Base-by-base conservation (phyloP, 768 basidiomycete genomes). In the Lactarius akahatsu region DNA sequence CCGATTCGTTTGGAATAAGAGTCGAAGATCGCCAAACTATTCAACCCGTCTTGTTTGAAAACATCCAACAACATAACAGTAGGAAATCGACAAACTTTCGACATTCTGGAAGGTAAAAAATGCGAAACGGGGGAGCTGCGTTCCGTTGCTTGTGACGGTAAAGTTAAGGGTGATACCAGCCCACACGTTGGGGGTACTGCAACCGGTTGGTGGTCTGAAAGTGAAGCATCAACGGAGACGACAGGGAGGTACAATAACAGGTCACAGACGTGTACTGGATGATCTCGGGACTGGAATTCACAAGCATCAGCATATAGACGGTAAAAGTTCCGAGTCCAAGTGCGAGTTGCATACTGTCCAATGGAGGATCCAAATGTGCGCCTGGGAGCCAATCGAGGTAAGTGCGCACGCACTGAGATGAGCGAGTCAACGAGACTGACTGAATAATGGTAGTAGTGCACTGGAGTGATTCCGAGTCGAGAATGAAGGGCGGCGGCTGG, bases 91-190 rank as follows among this genome's bases (percentile, higher is more conserved):
- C 85, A 67, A 71, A 89, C 88, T 90, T 74, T 92, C 91, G 8
- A 89, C 88, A 71, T 90, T 86, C 40, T 90, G 85, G 73, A 91
- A 87, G 7, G 88, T 89, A 71, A 93, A 89, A 18, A 86, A 82
- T 2, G 83, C 88, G 7, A 90, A 78, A 30, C 90, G 83, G 72
- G 90, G 88, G 65, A 83, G 90, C 73, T 91, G 89, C 10, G 87
- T 89, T 55, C 91, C 91, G 62, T 90, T 92, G 63, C 85, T 86
- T 3, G 89, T 88, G 23, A 88, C 88, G 0, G 91, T 91, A 70
- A 91, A 86, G 73, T 91, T 91, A 36, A 92, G 78, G 11, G 85
- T 88, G 40, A 93, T 80, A 0, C 84, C 90, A 9, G 88, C 84
- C 91, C 91, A 92, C 6, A 86, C 84, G 2, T 90, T 89, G 28